These are phyloP conservation scores for Aspergillus sp. DNA, from an alignment of 2,329 filamentous ascomycete species.

Conservation along the genomic window DNA sequence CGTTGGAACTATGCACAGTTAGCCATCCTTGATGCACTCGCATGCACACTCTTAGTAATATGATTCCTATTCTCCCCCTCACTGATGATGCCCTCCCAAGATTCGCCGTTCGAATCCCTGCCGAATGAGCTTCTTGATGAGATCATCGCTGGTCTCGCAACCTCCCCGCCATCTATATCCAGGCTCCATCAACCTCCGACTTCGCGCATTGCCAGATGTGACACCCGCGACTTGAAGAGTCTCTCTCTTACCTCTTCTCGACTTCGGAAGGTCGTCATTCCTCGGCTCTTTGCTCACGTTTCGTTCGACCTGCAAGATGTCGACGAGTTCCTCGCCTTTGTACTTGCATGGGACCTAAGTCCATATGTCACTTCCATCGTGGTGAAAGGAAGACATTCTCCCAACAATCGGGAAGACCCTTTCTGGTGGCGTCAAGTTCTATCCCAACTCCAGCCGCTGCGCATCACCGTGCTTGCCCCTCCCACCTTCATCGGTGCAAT, in stretches of 20 bases:
- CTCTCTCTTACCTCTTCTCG: constrained; percentile 53
- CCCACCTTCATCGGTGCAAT: constrained; percentile 62
- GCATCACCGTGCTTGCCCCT: constrained; percentile 59
- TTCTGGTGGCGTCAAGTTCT: constrained; percentile 59
- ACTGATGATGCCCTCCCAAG: constrained; percentile 14
- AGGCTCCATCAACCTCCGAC: constrained; percentile 52
- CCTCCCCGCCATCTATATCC: constrained; percentile 47
- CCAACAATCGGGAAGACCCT: constrained; percentile 34
- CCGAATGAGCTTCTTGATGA: constrained; percentile 61
- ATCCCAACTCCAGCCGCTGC: constrained; percentile 50
- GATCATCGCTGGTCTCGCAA: constrained; percentile 56
- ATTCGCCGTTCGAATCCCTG: constrained; percentile 39
- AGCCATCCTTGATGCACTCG: too few species aligned
- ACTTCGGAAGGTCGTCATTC: constrained; percentile 54
- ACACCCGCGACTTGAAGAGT: constrained; percentile 51
- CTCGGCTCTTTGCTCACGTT: constrained; percentile 57
- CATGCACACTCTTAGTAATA: neutral
- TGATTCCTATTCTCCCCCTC: constrained; percentile 1
- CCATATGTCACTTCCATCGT: constrained; percentile 49
- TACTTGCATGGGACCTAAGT: constrained; percentile 28
- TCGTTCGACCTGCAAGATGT: constrained; percentile 38
- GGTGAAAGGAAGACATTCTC: constrained; percentile 40
- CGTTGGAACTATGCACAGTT: too few species aligned
- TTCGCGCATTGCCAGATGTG: constrained; percentile 40
- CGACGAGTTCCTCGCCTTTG: constrained; percentile 37